phyloP scores from a whole-genome alignment of 2,329 filamentous ascomycete species.

The Chaetomiaceae sp. region DNA sequence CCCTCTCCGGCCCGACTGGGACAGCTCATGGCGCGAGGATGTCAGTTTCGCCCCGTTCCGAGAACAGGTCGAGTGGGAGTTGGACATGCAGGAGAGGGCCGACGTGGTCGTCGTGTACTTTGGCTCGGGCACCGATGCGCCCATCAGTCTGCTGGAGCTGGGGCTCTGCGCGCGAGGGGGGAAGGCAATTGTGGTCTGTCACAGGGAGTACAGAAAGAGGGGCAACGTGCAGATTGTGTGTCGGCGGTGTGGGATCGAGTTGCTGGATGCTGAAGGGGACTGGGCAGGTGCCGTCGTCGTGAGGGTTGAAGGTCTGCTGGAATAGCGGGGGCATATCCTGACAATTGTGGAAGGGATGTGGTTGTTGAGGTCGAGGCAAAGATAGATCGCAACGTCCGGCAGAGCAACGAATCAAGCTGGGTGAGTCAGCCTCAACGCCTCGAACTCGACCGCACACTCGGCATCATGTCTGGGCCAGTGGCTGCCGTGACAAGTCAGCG shows the following conservation, averaged over 20 bases:
- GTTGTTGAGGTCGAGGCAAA: too few relatives aligned
- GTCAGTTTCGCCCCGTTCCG: slow-evolving; percentile 42
- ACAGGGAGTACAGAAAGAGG: slow-evolving; percentile 50
- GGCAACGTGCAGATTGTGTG: slow-evolving; percentile 60
- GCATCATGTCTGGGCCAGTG: too few relatives aligned
- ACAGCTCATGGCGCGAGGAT: slow-evolving; percentile 48
- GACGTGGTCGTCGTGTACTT: slow-evolving; percentile 56
- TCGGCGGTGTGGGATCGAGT: slow-evolving; percentile 40
- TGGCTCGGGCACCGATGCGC: slow-evolving; percentile 46
- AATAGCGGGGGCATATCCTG: too few relatives aligned
- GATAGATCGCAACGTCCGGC: too few relatives aligned
- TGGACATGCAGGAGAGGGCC: slow-evolving; percentile 50
- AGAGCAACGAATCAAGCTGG: too few relatives aligned
- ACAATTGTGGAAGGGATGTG: neutral
- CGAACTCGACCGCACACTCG: too few relatives aligned
- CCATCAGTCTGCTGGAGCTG: slow-evolving; percentile 57
- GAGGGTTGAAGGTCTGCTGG: slow-evolving; percentile 7
- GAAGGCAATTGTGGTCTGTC: slow-evolving; percentile 51
- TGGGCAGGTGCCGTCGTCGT: slow-evolving; percentile 1
- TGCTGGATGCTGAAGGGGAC: slow-evolving; percentile 33
- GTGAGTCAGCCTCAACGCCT: too few relatives aligned
- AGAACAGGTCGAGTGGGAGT: slow-evolving; percentile 58
- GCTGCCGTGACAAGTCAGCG: too few relatives aligned
- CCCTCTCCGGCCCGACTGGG: slow-evolving; percentile 54
- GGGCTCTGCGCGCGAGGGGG: slow-evolving; percentile 45